phyloP scores from a whole-genome alignment of 192 early-diverging fungal genomes.

The Piromyces sp. region DNA sequence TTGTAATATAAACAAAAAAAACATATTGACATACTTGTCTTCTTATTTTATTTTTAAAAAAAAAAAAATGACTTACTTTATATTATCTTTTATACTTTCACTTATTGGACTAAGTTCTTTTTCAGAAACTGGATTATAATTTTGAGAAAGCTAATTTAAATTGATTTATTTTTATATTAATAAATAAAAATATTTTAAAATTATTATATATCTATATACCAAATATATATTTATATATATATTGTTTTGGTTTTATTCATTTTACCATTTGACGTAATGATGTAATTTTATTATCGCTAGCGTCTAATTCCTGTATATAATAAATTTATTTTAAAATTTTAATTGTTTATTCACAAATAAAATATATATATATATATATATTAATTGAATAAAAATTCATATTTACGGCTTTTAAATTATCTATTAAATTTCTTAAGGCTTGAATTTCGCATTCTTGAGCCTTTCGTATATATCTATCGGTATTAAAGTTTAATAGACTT shows the following conservation, averaged over 20 bases:
- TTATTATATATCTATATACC: too few relatives aligned
- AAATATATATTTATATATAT: too few relatives aligned
- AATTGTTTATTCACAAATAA: too few relatives aligned
- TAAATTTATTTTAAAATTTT: not conserved
- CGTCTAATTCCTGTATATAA: not conserved
- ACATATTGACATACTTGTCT: too few relatives aligned
- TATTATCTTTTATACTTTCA: not conserved
- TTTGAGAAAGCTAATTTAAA: not conserved
- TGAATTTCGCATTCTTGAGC: not conserved
- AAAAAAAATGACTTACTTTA: too few relatives aligned
- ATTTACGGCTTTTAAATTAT: not conserved
- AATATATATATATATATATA: too few relatives aligned
- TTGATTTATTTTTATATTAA: too few relatives aligned
- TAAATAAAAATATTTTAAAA: too few relatives aligned
- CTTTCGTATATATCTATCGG: not conserved
- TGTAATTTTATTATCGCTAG: not conserved
- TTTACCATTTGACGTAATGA: not conserved
- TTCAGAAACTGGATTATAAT: not conserved
- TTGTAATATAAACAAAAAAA: too few relatives aligned
- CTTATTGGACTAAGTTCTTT: not conserved
- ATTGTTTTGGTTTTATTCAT: too few relatives aligned
- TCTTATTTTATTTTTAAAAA: too few relatives aligned
- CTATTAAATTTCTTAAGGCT: not conserved
- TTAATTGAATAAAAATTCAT: too few relatives aligned
- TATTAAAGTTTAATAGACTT: not conserved